Percentiles rank a stretch among this genome's conserved stretches.
phyloP scores from a whole-genome alignment of 768 basidiomycete genomes.

The Agaricus subrufescens region DNA sequence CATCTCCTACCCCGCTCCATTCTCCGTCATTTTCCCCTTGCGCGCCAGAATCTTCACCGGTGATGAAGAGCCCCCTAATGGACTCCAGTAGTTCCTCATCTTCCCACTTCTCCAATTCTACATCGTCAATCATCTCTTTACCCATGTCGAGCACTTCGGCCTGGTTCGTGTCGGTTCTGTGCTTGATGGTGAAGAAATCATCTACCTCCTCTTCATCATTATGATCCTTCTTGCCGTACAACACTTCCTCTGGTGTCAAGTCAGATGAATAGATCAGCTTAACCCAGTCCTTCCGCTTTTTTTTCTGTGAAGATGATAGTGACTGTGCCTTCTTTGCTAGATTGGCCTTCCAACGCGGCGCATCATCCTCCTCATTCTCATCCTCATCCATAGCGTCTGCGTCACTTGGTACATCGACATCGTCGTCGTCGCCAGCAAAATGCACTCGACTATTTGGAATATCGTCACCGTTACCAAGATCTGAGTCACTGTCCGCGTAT shows the following conservation, averaged over 20 bases:
- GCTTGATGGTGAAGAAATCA: conserved; percentile 70
- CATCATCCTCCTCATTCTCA: conserved; percentile 33
- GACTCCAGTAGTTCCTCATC: conserved; percentile 83
- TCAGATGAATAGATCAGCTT: conserved; percentile 75
- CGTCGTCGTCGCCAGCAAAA: conserved; percentile 45
- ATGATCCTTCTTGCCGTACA: conserved; percentile 32
- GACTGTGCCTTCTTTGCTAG: conserved; percentile 42
- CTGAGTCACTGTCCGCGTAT: conserved; percentile 80
- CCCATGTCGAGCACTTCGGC: conserved; percentile 62
- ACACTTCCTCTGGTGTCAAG: conserved; percentile 66
- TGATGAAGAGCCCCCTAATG: conserved; percentile 87
- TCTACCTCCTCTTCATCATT: conserved; percentile 25
- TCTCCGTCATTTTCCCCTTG: conserved; percentile 34
- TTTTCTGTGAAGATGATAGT: conserved; percentile 34
- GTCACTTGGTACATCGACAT: conserved; percentile 42
- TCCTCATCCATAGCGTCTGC: conserved; percentile 43
- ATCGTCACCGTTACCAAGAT: conserved; percentile 48
- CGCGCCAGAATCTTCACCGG: conserved; percentile 44
- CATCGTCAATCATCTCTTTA: conserved; percentile 51
- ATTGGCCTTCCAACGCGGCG: conserved; percentile 73
- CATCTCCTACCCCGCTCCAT: conserved; percentile 36
- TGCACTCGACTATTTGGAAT: conserved; percentile 25
- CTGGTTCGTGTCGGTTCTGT: conserved; percentile 25
- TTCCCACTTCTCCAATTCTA: conserved; percentile 70
- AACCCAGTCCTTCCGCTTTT: conserved; percentile 68